A percentile compares a stretch with the other conserved stretches of the same genome.
Evolutionary conservation across 768 basidiomycete genomes (phyloP).

Genomic region (Suillus plorans): DNA sequence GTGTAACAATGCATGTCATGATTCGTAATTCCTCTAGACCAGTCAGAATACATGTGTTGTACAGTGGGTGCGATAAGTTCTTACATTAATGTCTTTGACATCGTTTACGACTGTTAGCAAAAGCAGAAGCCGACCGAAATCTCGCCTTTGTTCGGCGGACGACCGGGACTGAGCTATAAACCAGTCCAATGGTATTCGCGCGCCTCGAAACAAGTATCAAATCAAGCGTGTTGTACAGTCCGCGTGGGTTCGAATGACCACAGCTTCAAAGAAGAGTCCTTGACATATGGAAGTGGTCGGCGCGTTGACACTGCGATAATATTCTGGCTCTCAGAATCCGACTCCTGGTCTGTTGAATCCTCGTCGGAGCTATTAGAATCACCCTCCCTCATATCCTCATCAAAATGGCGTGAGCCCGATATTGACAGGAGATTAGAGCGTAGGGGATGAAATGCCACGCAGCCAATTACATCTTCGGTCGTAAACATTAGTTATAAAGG

Average conservation of each 20-base stretch:
- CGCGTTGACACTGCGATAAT: conserved; percentile 12
- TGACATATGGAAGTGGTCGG: conserved; percentile 18
- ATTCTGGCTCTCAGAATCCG: conserved; percentile 12
- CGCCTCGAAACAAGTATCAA: neutral
- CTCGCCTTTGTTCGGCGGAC: too few species aligned
- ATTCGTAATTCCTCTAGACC: too few species aligned
- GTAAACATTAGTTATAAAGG: neutral
- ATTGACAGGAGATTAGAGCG: conserved; percentile 57
- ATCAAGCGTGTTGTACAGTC: neutral
- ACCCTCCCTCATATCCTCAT: conserved; percentile 3
- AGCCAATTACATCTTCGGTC: conserved; percentile 66
- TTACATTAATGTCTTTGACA: neutral
- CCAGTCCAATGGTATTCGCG: neutral
- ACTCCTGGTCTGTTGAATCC: conserved; percentile 13
- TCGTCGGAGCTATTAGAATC: neutral
- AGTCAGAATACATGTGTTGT: too few species aligned
- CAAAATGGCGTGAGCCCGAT: conserved; percentile 80
- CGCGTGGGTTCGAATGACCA: conserved; percentile 18
- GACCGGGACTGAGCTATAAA: neutral
- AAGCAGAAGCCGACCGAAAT: too few species aligned
- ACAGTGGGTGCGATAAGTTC: neutral
- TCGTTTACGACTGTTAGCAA: neutral
- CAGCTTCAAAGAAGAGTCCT: conserved; percentile 28
- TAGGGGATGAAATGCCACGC: conserved; percentile 71
- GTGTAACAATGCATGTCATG: too few species aligned